Conservation (phyloP, 2,329 filamentous ascomycete genomes). For the Rhytidhysteron rufulum region DNA sequence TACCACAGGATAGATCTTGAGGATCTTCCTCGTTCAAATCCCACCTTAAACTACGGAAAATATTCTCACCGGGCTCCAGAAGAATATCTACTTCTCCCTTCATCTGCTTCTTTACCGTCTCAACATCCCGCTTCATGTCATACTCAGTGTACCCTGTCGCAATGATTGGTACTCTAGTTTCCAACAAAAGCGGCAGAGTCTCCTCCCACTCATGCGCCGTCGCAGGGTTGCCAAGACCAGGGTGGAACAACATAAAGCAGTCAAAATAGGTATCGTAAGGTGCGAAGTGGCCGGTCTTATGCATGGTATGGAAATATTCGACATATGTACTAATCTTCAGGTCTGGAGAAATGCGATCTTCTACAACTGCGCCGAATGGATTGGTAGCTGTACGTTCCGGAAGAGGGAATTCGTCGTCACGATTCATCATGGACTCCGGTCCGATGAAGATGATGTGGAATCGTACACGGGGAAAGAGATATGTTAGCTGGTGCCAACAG, state of each 20-base stretch:
- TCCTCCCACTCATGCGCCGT: slow-evolving; percentile 92
- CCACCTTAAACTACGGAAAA: slow-evolving; percentile 91
- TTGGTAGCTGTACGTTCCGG: slow-evolving; percentile 81
- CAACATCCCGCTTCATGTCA: slow-evolving; percentile 89
- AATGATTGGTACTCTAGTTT: slow-evolving; percentile 93
- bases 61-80: slow-evolving; percentile 88
- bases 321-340: slow-evolving; percentile 98
- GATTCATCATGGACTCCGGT: slow-evolving; percentile 91
- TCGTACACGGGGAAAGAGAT: slow-evolving; percentile 88
- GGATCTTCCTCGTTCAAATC: slow-evolving; percentile 95
- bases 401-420: slow-evolving; percentile 87
- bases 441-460: slow-evolving; percentile 94
- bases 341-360: slow-evolving; percentile 80
- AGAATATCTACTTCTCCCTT: slow-evolving; percentile 89
- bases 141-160: slow-evolving; percentile 94
- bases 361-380: slow-evolving; percentile 89
- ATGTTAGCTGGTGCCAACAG: slow-evolving; percentile 89
- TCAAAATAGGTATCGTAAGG: slow-evolving; percentile 99
- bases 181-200: slow-evolving; percentile 81
- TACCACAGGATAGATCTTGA: slow-evolving; percentile 89
- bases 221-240: slow-evolving; percentile 89
- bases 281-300: slow-evolving; percentile 83
- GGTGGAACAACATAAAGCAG: slow-evolving; percentile 95
- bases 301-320: slow-evolving; percentile 96
- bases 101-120: slow-evolving; percentile 82